A percentile compares a stretch with the other conserved stretches of the same genome.
These are phyloP conservation scores for Globisporangium irregulare DNA, from an alignment of 352 stramenopile species.

Conservation along the genomic window DNA sequence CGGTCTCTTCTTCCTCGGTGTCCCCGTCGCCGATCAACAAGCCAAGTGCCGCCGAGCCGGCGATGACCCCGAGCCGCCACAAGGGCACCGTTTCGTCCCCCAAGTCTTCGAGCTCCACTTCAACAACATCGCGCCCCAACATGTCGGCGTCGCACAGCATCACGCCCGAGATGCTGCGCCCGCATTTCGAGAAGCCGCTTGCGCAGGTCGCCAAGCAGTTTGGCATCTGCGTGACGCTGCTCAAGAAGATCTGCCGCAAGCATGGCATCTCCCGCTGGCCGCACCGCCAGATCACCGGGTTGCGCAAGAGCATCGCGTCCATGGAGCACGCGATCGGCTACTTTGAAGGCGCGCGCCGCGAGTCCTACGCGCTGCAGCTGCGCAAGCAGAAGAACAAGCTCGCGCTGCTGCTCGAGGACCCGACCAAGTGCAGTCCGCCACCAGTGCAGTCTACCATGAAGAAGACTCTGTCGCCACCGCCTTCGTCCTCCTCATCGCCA, in stretches of 20 bases:
- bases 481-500: constrained; percentile 6
- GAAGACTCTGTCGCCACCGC: neutral
- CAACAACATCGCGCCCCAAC: constrained; percentile 34
- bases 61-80: constrained; percentile 25
- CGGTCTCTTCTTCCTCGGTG: neutral
- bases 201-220: constrained; percentile 73
- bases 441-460: neutral
- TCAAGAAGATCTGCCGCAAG: constrained; percentile 86
- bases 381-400: constrained; percentile 77
- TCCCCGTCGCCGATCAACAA: neutral
- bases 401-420: constrained; percentile 55
- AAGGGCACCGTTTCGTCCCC: neutral
- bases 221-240: constrained; percentile 79
- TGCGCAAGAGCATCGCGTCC: constrained; percentile 83
- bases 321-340: constrained; percentile 83
- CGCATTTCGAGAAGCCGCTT: constrained; percentile 83
- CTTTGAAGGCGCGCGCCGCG: constrained; percentile 65
- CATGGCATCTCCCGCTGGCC: constrained; percentile 80
- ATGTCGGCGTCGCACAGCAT: constrained; percentile 78
- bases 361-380: constrained; percentile 69
- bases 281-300: constrained; percentile 82
- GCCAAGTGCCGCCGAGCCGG: neutral
- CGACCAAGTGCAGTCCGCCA: constrained; percentile 47
- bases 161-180: constrained; percentile 77
- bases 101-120: neutral